phyloP scores from a whole-genome alignment of 371 early-diverging fungal species.

The Synchytrium microbalum region DNA sequence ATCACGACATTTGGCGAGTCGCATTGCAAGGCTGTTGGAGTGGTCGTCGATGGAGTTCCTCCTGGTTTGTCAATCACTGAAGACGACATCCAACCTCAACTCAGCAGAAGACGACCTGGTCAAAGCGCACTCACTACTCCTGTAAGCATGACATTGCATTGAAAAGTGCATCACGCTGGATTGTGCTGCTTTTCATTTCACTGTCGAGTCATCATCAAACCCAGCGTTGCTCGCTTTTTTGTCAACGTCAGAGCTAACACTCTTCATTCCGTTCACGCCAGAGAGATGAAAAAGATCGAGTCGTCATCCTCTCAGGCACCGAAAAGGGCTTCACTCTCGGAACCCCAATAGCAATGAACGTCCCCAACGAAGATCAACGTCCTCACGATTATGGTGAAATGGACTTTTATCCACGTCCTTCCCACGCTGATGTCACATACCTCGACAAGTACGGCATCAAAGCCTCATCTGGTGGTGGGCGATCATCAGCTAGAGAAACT shows the following conservation, averaged over 20 bases:
- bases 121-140: constrained; percentile 93
- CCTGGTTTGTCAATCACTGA: constrained; percentile 87
- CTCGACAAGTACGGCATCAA: constrained; percentile 92
- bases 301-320: constrained; percentile 85
- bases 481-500: constrained; percentile 92
- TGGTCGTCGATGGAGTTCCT: constrained; percentile 92
- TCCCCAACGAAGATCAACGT: constrained; percentile 90
- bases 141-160: constrained; percentile 36
- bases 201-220: not conserved
- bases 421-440: constrained; percentile 96
- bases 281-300: constrained; percentile 87
- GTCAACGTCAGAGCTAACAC: not conserved
- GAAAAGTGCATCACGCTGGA: constrained; percentile 1
- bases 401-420: constrained; percentile 75
- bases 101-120: constrained; percentile 88
- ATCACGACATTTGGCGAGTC: constrained; percentile 97
- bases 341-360: constrained; percentile 87
- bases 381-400: constrained; percentile 94
- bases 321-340: constrained; percentile 91
- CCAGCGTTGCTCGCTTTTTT: not conserved
- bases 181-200: not conserved
- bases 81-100: constrained; percentile 84
- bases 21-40: constrained; percentile 93
- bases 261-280: constrained; percentile 20
- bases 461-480: constrained; percentile 90